These are phyloP conservation scores for Lasiodiplodia theobromae DNA, from an alignment of 2,329 filamentous ascomycete species.

Conservation along the genomic window DNA sequence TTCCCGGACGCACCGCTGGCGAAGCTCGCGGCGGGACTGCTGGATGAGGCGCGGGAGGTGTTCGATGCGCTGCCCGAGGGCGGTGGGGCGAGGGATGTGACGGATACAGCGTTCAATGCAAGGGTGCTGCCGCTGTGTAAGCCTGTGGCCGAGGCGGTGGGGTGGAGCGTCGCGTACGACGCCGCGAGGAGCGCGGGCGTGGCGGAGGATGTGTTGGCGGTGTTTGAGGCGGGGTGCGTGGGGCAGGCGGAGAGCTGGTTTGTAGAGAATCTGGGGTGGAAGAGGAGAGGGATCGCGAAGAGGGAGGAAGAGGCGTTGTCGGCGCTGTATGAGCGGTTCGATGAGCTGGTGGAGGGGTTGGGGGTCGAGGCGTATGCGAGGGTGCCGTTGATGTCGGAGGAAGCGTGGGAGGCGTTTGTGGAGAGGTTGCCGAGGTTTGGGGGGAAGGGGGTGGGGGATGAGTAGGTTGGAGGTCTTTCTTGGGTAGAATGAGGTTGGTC, in stretches of 20 bases:
- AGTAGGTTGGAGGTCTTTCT: too few relatives aligned
- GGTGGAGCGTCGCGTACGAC: not conserved
- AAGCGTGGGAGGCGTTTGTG: not conserved
- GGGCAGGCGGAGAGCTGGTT: not conserved
- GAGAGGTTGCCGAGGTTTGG: constrained; percentile 5
- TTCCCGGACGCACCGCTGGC: not conserved
- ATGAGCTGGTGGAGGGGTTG: not conserved
- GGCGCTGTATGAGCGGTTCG: not conserved
- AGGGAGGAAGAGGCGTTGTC: not conserved
- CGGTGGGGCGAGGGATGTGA: not conserved
- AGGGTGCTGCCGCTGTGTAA: not conserved
- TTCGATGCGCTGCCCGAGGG: not conserved
- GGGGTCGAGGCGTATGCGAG: not conserved
- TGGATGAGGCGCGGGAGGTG: not conserved
- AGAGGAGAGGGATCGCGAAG: not conserved
- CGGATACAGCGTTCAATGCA: not conserved
- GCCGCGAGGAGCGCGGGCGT: not conserved
- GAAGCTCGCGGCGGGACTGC: not conserved
- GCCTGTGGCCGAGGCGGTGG: not conserved
- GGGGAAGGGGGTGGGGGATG: not conserved
- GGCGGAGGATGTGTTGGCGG: not conserved
- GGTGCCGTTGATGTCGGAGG: constrained; percentile 6
- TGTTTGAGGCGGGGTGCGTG: constrained; percentile 2
- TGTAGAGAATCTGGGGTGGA: not conserved
- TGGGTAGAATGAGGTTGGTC: too few relatives aligned